Evolutionary conservation across 1,284 basidiomycete species (phyloP).

Genomic region (Leccinum subrobustum): DNA sequence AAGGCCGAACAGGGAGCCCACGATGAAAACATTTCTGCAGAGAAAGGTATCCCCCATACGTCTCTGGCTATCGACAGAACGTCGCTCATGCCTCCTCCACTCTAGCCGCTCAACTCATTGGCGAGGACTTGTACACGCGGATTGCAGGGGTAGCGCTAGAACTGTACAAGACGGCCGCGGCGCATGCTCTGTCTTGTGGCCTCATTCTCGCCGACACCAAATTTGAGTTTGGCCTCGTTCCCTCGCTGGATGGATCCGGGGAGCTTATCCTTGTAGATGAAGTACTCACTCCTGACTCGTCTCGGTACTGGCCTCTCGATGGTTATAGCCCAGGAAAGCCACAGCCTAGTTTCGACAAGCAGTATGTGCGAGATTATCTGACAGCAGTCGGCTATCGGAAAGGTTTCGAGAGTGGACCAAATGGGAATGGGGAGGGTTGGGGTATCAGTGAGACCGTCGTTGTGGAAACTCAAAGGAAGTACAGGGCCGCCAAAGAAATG

Average conservation of each 20-base stretch:
- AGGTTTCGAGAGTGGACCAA: constrained; percentile 72
- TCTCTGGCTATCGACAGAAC: background rate
- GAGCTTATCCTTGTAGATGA: constrained; percentile 93
- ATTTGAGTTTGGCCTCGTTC: constrained; percentile 82
- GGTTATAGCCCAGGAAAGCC: constrained; percentile 74
- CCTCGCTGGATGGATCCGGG: constrained; percentile 32
- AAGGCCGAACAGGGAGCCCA: constrained; percentile 95
- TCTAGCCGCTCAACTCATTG: constrained; percentile 65
- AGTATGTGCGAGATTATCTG: constrained; percentile 93
- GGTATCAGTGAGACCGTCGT: constrained; percentile 76
- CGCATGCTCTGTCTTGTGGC: constrained; percentile 77
- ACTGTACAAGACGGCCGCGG: constrained; percentile 78
- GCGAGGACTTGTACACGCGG: constrained; percentile 61
- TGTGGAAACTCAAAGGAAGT: constrained; percentile 72
- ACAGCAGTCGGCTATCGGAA: constrained; percentile 71
- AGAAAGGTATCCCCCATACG: constrained; percentile 55
- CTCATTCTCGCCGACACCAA: constrained; percentile 96
- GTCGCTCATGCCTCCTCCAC: constrained; percentile 5
- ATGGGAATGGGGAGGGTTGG: constrained; percentile 72
- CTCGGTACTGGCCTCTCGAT: constrained; percentile 89
- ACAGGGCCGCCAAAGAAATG: constrained; percentile 74
- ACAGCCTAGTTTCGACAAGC: constrained; percentile 96
- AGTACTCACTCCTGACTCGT: constrained; percentile 95
- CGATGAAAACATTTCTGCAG: constrained; percentile 97
- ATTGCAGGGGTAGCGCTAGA: constrained; percentile 62